Conservation (phyloP, 2,329 filamentous ascomycete species). For the Fusarium sp. region DNA sequence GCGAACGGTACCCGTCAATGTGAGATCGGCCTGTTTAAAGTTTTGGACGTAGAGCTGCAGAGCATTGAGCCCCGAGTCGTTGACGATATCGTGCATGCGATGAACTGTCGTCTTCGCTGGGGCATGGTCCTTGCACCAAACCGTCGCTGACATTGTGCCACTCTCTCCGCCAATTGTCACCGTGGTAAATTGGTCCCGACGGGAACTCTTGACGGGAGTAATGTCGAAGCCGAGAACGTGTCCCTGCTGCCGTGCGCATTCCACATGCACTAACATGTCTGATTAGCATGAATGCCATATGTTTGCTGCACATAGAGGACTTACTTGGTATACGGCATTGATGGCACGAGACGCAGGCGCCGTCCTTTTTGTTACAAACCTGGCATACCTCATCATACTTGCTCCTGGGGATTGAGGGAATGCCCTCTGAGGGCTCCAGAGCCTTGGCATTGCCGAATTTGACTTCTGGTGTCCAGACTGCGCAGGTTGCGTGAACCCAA, state of each 20-base stretch:
- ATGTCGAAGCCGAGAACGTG: constrained; percentile 91
- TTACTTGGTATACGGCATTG: constrained; percentile 67
- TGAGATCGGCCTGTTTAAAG: constrained; percentile 93
- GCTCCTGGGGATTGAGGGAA: constrained; percentile 77
- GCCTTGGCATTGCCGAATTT: constrained; percentile 87
- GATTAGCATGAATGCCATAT: constrained; percentile 17
- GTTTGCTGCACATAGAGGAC: constrained; percentile 27
- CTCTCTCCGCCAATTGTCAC: constrained; percentile 82
- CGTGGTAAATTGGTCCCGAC: constrained; percentile 79
- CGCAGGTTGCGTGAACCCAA: constrained; percentile 96
- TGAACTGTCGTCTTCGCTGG: constrained; percentile 76
- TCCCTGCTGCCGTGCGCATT: constrained; percentile 84
- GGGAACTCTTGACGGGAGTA: constrained; percentile 84
- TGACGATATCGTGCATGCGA: constrained; percentile 76
- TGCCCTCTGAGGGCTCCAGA: constrained; percentile 86
- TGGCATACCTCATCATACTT: constrained; percentile 83
- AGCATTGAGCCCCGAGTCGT: constrained; percentile 75
- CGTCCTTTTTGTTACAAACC: constrained; percentile 74
- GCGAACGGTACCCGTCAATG: constrained; percentile 88
- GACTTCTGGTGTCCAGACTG: constrained; percentile 89
- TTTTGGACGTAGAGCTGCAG: constrained; percentile 86
- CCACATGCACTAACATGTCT: constrained; percentile 74
- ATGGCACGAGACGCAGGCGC: constrained; percentile 86
- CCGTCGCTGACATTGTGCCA: constrained; percentile 80
- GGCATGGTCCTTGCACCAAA: constrained; percentile 93